Evolutionary conservation across 1,284 basidiomycete species (phyloP).

Genomic region (Naganishia cerealis): DNA sequence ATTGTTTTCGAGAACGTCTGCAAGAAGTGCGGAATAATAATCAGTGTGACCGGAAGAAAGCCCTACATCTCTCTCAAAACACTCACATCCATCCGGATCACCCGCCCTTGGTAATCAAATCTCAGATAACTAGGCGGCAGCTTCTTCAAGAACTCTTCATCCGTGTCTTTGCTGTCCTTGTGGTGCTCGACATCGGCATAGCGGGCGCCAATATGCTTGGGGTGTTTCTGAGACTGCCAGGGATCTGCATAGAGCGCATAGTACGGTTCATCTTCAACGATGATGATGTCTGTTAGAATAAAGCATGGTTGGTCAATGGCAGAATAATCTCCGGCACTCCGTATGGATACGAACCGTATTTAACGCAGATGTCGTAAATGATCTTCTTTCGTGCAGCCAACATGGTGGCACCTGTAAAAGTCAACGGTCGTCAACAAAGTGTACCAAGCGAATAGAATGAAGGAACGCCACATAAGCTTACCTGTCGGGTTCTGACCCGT

Average conservation of each 20-base stretch:
- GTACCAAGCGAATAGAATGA: slow-evolving; percentile 37
- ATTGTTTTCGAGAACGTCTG: slow-evolving; percentile 74
- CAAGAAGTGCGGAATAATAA: slow-evolving; percentile 16
- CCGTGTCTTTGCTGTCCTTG: slow-evolving; percentile 42
- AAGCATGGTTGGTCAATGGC: not conserved
- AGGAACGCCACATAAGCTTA: slow-evolving; percentile 40
- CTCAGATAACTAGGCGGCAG: slow-evolving; percentile 69
- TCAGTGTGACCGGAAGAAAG: not conserved
- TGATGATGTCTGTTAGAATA: slow-evolving; percentile 60
- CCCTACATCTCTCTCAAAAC: not conserved
- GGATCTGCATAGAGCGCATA: slow-evolving; percentile 65
- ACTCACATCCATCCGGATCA: slow-evolving; percentile 55
- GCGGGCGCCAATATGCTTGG: slow-evolving; percentile 37
- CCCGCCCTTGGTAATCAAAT: slow-evolving; percentile 54
- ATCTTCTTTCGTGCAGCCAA: slow-evolving; percentile 67
- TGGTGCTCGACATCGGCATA: slow-evolving; percentile 46
- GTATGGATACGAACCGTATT: slow-evolving; percentile 57
- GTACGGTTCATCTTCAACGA: slow-evolving; percentile 79
- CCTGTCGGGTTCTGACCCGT: slow-evolving; percentile 72
- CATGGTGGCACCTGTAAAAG: slow-evolving; percentile 57
- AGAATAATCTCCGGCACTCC: not conserved
- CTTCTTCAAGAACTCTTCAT: slow-evolving; percentile 44
- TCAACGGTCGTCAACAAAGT: not conserved
- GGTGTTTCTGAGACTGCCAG: slow-evolving; percentile 33
- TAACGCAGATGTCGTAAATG: slow-evolving; percentile 74